phyloP scores from a whole-genome alignment of 495 filamentous ascomycete species.

The Bacidia rubella region DNA sequence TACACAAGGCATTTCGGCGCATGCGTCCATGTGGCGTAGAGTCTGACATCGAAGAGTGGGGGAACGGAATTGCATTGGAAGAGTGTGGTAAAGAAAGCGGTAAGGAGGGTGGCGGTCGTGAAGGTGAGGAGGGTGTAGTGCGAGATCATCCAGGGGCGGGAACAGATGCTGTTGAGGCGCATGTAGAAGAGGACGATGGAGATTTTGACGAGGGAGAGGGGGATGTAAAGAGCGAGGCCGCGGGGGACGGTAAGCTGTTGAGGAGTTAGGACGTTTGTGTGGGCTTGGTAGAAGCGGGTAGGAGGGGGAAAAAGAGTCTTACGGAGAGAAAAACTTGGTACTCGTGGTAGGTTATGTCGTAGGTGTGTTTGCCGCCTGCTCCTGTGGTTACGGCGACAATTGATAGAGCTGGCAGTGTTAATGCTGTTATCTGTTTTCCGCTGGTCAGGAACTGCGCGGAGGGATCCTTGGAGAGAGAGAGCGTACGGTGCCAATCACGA shows the following conservation, averaged over 20 bases:
- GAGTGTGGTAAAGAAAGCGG: slow-evolving; percentile 5
- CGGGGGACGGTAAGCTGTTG: not conserved
- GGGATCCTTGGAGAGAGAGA: too few species aligned
- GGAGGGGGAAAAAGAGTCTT: too few species aligned
- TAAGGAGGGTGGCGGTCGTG: slow-evolving; percentile 4
- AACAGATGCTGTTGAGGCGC: slow-evolving; percentile 16
- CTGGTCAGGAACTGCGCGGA: too few species aligned
- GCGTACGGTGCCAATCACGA: too few species aligned
- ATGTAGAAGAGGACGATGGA: slow-evolving; percentile 17
- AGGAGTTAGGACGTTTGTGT: not conserved
- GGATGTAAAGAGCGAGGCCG: slow-evolving; percentile 12
- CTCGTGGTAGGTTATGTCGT: slow-evolving; percentile 1
- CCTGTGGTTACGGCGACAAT: not conserved
- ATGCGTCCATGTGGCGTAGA: not conserved
- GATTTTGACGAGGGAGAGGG: slow-evolving; percentile 16
- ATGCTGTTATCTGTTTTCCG: not conserved
- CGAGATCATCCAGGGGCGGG: slow-evolving; percentile 12
- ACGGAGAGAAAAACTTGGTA: not conserved
- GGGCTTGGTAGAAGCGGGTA: not conserved
- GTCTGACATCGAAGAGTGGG: not conserved
- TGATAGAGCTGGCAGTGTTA: not conserved
- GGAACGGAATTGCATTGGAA: slow-evolving; percentile 7
- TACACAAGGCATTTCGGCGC: not conserved
- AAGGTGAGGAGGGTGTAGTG: slow-evolving; percentile 11
- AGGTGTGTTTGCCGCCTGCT: not conserved